A percentile compares a stretch with the other conserved stretches of the same genome.
Evolutionary conservation across 371 early-diverging fungal species (phyloP).

Genomic region (Mucor racemosus): DNA sequence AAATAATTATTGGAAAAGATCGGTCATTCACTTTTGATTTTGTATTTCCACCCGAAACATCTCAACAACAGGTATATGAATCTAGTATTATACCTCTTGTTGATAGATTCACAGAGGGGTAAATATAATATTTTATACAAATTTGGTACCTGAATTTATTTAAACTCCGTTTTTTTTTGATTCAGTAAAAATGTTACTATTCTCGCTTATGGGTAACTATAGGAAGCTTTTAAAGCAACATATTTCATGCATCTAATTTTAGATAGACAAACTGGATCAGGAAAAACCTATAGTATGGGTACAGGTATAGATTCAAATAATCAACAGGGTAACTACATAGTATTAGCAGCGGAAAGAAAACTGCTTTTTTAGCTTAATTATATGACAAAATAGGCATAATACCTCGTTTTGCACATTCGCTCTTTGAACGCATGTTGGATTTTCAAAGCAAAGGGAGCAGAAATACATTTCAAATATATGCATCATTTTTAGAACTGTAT

Average conservation of each 20-base stretch:
- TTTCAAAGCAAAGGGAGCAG: slow-evolving; percentile 14
- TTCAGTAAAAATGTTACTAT: slow-evolving; percentile 77
- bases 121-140: slow-evolving; percentile 21
- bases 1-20: slow-evolving; percentile 50
- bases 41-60: slow-evolving; percentile 67
- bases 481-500: slow-evolving; percentile 90
- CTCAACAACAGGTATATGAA: slow-evolving; percentile 74
- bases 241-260: neutral
- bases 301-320: slow-evolving; percentile 51
- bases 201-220: slow-evolving; percentile 88
- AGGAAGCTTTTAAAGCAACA: neutral
- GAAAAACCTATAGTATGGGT: slow-evolving; percentile 98
- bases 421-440: slow-evolving; percentile 52
- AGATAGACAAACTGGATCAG: slow-evolving; percentile 52
- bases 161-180: slow-evolving; percentile 12
- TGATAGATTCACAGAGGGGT: slow-evolving; percentile 83
- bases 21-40: slow-evolving; percentile 80
- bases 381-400: slow-evolving; percentile 67
- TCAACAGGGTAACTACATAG: neutral
- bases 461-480: slow-evolving; percentile 58
- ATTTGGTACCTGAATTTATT: slow-evolving; percentile 43
- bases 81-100: slow-evolving; percentile 69
- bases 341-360: neutral
- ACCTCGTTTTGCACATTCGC: slow-evolving; percentile 71
- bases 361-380: neutral